Percentiles rank a stretch among this genome's conserved stretches.
Conservation (phyloP, 371 early-diverging fungal genomes). For the Syncephalastrum contaminatum region DNA sequence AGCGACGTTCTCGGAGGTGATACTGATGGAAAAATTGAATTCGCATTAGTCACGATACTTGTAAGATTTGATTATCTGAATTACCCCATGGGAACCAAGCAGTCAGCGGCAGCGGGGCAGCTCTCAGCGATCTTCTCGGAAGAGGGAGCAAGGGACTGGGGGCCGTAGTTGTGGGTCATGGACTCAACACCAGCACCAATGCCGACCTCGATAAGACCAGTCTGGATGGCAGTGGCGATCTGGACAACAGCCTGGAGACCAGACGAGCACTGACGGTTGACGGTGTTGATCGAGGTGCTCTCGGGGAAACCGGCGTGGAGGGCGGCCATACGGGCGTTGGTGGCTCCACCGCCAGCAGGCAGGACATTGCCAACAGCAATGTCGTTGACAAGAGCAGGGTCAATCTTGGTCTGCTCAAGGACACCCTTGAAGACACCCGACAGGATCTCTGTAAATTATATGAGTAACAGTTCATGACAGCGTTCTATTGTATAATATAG, state of each 20-base stretch:
- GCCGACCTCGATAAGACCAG: slow-evolving; percentile 93
- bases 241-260: slow-evolving; percentile 94
- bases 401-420: slow-evolving; percentile 78
- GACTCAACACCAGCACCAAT: slow-evolving; percentile 98
- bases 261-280: slow-evolving; percentile 97
- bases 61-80: no score
- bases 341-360: slow-evolving; percentile 93
- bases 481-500: not conserved
- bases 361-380: slow-evolving; percentile 94
- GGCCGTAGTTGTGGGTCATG: slow-evolving; percentile 94
- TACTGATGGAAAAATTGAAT: slow-evolving; percentile 32
- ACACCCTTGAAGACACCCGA: slow-evolving; percentile 84
- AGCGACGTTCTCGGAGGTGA: slow-evolving; percentile 97
- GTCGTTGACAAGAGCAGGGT: slow-evolving; percentile 90
- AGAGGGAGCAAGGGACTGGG: slow-evolving; percentile 69
- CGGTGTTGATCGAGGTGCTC: slow-evolving; percentile 77
- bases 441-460: slow-evolving; percentile 71
- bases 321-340: slow-evolving; percentile 93
- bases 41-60: not conserved
- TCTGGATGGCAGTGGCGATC: slow-evolving; percentile 89
- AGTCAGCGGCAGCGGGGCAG: slow-evolving; percentile 76
- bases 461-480: no score
- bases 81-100: slow-evolving; percentile 86
- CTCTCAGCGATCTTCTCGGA: slow-evolving; percentile 73
- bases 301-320: slow-evolving; percentile 95